Percentiles rank a stretch among this genome's conserved stretches.
Evolutionary conservation across 768 basidiomycete species (phyloP).

Genomic region (Serendipita indica): DNA sequence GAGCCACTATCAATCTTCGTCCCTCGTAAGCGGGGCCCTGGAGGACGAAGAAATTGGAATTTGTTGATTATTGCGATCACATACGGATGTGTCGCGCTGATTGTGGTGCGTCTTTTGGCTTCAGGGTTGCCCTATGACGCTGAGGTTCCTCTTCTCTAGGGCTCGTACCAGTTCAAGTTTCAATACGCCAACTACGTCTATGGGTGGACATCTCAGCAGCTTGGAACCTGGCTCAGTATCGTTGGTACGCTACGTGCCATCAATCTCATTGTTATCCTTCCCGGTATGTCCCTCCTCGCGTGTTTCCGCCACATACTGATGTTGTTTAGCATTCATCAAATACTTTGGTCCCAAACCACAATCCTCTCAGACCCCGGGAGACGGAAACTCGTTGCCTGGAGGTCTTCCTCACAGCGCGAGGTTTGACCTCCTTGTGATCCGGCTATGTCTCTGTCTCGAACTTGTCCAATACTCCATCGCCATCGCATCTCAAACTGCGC

Average conservation of each 20-base stretch:
- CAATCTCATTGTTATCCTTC: slow-evolving; percentile 42
- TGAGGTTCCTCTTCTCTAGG: slow-evolving; percentile 26
- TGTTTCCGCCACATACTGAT: background rate
- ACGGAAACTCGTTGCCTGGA: slow-evolving; percentile 18
- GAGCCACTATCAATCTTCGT: slow-evolving; percentile 54
- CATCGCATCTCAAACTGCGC: slow-evolving; percentile 31
- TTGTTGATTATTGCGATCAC: slow-evolving; percentile 40
- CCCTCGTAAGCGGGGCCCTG: slow-evolving; percentile 25
- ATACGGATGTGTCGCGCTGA: slow-evolving; percentile 32
- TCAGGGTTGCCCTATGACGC: background rate
- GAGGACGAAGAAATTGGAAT: slow-evolving; percentile 45
- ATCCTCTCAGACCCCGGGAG: slow-evolving; percentile 14
- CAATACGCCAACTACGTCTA: slow-evolving; percentile 50
- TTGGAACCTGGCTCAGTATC: slow-evolving; percentile 58
- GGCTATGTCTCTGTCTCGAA: slow-evolving; percentile 45
- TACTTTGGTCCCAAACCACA: slow-evolving; percentile 32
- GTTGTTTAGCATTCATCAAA: slow-evolving; percentile 36
- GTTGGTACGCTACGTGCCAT: slow-evolving; percentile 39
- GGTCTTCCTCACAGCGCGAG: slow-evolving; percentile 19
- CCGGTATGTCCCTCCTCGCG: slow-evolving; percentile 31
- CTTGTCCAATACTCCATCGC: slow-evolving; percentile 36
- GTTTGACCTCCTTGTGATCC: slow-evolving; percentile 60
- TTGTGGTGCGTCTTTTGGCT: slow-evolving; percentile 29
- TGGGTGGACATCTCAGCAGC: slow-evolving; percentile 56
- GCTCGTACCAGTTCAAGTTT: slow-evolving; percentile 40